phyloP scores from a whole-genome alignment of 768 basidiomycete species.

The Pisolithus marmoratus region DNA sequence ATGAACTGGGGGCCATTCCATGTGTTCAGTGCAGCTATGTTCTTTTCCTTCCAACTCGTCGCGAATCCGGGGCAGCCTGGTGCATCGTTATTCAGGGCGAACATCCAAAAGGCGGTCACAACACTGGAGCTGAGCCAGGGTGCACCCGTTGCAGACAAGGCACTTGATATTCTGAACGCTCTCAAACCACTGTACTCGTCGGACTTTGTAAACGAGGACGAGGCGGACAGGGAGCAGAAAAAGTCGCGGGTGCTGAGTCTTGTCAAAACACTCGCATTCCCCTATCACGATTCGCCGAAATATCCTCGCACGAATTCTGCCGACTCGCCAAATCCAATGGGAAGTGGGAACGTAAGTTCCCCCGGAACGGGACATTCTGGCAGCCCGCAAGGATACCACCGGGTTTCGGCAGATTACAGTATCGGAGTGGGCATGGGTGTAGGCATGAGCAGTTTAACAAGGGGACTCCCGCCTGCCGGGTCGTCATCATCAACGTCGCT shows the following conservation, averaged over 20 bases:
- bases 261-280: conserved; percentile 74
- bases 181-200: conserved; percentile 69
- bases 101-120: conserved; percentile 62
- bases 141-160: conserved; percentile 68
- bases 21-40: conserved; percentile 82
- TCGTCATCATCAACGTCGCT: conserved; percentile 19
- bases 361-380: conserved; percentile 55
- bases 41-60: conserved; percentile 86
- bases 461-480: conserved; percentile 11
- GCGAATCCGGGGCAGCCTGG: conserved; percentile 76
- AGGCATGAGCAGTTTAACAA: conserved; percentile 7
- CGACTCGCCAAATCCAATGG: conserved; percentile 45
- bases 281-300: conserved; percentile 67
- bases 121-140: conserved; percentile 64
- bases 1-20: conserved; percentile 84
- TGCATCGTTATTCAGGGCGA: conserved; percentile 68
- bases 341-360: conserved; percentile 40
- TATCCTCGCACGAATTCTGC: conserved; percentile 39
- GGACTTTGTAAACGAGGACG: conserved; percentile 47
- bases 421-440: neutral
- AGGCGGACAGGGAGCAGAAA: conserved; percentile 52
- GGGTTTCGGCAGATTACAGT: conserved; percentile 24
- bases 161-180: conserved; percentile 61
- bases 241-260: conserved; percentile 56
- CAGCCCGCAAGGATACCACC: conserved; percentile 40